Base-by-base conservation (phyloP, 2,329 filamentous ascomycete genomes). In the Talaromyces sp. region DNA sequence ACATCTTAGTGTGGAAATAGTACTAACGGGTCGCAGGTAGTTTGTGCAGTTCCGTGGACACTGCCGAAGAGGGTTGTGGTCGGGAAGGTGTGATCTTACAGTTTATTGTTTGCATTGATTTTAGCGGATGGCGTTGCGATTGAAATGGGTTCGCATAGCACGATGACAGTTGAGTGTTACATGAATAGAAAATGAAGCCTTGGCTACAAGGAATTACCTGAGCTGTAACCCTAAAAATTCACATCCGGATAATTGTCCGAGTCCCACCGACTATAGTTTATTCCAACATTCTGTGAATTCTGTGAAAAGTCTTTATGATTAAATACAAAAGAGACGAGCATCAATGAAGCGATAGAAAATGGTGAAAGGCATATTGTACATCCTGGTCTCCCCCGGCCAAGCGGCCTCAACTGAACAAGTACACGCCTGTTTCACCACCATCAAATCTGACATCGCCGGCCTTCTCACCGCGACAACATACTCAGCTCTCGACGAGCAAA, bases 1-100 rank as follows among this genome's bases (percentile, higher is more conserved):
- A 1, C 27, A 59, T 59, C 3, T 47, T 65, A 72, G 58, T 62
- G 9, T 8, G 3, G n/a, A 11, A 39, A 1, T 10, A 2, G 19
- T 56, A 19, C 31, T 56, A 56, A 56, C 5, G n/a, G 22, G 5
- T 6, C 14, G 16, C 64, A 90, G 88, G 84, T 89, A 65, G 85
- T 91, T 63, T 90, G 88, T 75, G 81, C 85, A 54, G 85, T 87
- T 71, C 88, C 89, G 16, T 91, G 89, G 89, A 88, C 88, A 59
- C 79, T 91, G 59, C 88, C 88, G 22, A 2, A 84, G 86, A 73
- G 81, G 85, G 52, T 60, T n/a, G 52, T 14, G 24, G n/a, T 63
- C 9, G 48, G 37, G 10, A 56, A 45, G 50, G 61, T 56, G 48
- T 62, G 35, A 54, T 19, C 19, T 37, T 45, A 33, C 16, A 27